These are phyloP conservation scores for Pulveroboletus sp. DNA, from an alignment of 768 basidiomycete genomes.

Conservation along the genomic window DNA sequence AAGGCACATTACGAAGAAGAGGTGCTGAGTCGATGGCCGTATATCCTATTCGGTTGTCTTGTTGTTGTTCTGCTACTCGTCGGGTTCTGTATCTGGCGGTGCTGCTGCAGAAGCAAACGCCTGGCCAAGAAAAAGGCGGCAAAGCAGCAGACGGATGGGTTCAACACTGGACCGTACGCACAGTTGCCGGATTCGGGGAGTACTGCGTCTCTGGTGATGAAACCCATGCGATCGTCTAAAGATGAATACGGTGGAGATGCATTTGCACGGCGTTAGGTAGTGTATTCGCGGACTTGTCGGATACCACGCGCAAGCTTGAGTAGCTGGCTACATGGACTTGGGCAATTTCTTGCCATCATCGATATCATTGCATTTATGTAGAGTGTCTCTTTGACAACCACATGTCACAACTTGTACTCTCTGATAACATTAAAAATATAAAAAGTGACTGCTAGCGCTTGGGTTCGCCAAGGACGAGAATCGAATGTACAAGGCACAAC, in stretches of 20 bases:
- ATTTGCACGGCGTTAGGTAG: constrained; percentile 9
- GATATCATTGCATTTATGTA: no score
- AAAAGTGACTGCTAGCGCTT: no score
- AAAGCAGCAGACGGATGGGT: constrained; percentile 16
- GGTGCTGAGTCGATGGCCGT: constrained; percentile 71
- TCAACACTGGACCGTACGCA: constrained; percentile 18
- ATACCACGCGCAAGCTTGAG: constrained; percentile 20
- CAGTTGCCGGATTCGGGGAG: constrained; percentile 27
- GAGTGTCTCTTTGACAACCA: no score
- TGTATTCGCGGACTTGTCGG: constrained; percentile 4
- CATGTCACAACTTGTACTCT: no score
- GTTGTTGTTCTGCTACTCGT: constrained; percentile 43
- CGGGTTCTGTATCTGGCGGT: constrained; percentile 56
- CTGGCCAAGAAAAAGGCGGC: constrained; percentile 22
- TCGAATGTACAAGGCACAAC: constrained; percentile 4
- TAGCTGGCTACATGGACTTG: constrained; percentile 34
- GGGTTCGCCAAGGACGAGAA: constrained; percentile 2
- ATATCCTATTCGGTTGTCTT: constrained; percentile 63
- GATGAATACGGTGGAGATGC: constrained; percentile 16
- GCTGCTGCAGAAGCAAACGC: constrained; percentile 49
- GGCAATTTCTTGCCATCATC: no score
- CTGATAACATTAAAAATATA: no score
- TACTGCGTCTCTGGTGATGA: constrained; percentile 28
- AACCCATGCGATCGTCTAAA: constrained; percentile 23
- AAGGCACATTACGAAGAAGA: constrained; percentile 63